These are phyloP conservation scores for Amanita inopinata DNA, from an alignment of 768 basidiomycete species.

Conservation along the genomic window DNA sequence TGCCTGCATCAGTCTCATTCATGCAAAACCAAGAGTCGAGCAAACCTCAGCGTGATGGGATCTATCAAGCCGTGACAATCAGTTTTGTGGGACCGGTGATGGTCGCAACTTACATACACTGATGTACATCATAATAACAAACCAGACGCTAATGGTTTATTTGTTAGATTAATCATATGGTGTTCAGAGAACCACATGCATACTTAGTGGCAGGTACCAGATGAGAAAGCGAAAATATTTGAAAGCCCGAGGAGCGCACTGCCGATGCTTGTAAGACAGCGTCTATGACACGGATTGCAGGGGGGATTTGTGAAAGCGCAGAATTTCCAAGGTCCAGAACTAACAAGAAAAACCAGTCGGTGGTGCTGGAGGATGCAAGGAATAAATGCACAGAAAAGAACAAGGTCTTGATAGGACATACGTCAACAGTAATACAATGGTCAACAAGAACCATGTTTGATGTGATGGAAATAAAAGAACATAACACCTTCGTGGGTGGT, in stretches of 20 bases:
- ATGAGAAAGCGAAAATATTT: conserved; percentile 58
- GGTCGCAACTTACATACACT: conserved; percentile 52
- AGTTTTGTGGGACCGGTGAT: not conserved
- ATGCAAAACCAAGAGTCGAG: not conserved
- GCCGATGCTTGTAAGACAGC: conserved; percentile 74
- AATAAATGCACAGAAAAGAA: not conserved
- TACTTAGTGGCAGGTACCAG: conserved; percentile 87
- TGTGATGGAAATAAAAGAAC: conserved; percentile 87
- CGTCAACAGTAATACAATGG: conserved; percentile 39
- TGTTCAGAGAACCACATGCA: not conserved
- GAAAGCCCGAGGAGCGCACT: conserved; percentile 85
- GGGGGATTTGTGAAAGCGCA: conserved; percentile 55
- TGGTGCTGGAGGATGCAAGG: conserved; percentile 35
- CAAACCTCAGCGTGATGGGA: conserved; percentile 73
- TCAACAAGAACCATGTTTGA: conserved; percentile 86
- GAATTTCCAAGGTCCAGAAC: conserved; percentile 80
- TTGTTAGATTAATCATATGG: not conserved
- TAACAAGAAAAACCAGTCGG: conserved; percentile 88
- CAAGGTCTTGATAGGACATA: not conserved
- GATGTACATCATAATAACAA: conserved; percentile 92
- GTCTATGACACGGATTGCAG: conserved; percentile 58
- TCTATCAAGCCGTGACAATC: conserved; percentile 27
- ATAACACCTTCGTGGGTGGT: conserved; percentile 90
- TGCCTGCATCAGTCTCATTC: not conserved
- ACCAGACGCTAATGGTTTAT: conserved; percentile 51